These are phyloP conservation scores for Leavenworthia alabamica DNA, from an alignment of 345 rosid species.

Conservation along the genomic window DNA sequence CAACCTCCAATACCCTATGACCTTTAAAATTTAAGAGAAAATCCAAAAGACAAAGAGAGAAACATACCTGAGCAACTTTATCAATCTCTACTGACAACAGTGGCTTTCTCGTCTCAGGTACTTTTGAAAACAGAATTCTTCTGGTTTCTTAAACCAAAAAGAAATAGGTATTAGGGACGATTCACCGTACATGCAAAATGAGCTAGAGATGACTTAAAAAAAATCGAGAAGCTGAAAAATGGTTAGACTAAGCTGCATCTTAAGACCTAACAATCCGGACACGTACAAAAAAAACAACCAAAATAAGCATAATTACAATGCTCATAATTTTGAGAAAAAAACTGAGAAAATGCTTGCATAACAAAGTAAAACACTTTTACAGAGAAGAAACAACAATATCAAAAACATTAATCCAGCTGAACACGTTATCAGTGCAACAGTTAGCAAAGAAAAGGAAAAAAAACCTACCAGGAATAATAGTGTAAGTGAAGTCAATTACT, in stretches of 20 bases:
- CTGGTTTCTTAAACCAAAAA: conserved; percentile 63
- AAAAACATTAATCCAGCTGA: neutral
- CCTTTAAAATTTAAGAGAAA: conserved; percentile 5
- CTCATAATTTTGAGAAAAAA: neutral
- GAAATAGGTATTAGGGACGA: conserved; percentile 3
- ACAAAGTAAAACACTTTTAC: neutral
- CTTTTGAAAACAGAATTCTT: conserved; percentile 72
- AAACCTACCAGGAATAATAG: conserved; percentile 88
- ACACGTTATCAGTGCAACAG: neutral
- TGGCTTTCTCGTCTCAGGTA: conserved; percentile 82
- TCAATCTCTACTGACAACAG: conserved; percentile 73
- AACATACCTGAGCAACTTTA: conserved; percentile 83
- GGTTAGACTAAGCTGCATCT: neutral
- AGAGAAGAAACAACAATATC: neutral
- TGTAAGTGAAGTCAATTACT: conserved; percentile 72
- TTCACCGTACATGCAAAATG: neutral
- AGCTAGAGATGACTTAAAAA: neutral
- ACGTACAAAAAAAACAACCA: neutral
- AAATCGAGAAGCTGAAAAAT: neutral
- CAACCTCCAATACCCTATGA: neutral
- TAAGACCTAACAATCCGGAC: neutral
- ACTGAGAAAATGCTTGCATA: neutral
- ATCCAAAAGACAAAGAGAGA: conserved; percentile 5
- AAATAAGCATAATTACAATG: neutral
- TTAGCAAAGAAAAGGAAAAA: neutral